Base-by-base conservation (phyloP, 2,329 filamentous ascomycete species). In the Sporothrix globosa region DNA sequence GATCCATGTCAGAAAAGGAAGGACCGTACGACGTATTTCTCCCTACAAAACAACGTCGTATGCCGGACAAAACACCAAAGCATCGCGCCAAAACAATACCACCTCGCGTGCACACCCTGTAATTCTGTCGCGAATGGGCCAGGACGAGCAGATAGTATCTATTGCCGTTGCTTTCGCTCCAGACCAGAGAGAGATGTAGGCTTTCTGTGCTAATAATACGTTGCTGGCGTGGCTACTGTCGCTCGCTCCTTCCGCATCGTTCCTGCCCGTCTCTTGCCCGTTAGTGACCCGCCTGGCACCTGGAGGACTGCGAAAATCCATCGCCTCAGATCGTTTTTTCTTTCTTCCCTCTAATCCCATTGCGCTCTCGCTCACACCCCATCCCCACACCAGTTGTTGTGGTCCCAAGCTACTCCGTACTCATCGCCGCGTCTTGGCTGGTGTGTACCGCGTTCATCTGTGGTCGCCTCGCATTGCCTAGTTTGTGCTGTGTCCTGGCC, bases 401-500 rank as follows among this genome's bases (percentile, higher is more conserved):
- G 41, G 19, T 21, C 34, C 39, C 24, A 34, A 19, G 30, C 19
- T 60, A 24, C 58, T 34, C 34, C 5, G 34, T 34, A 34, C 34
- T 9, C 52, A 58, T 61, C 67, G 19, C 54, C 54, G 53, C 67
- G 66, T 14, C 67, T 68, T 60, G 27, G 54, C 54, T 60, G 54
- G 30, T 46, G 50, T 67, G 50, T 34, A 50, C 58, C 60, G 39
- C 60, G 24, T 34, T 34, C 61, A n/a, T 63, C 54, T 58, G 30
- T 14, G 3, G n/a, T 21, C 56, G 44, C 13, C 11, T 61, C 44
- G 17, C 39, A 17, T 61, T 63, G 2, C 9, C 10, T 11, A n/a
- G 7, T 58, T 24, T 9, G 54, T 46, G 58, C 58, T 63, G 58
- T 46, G 10, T 27, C 41, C 46, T 4, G 44, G 50, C 44, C 50